Evolutionary conservation across 371 early-diverging fungal genomes (phyloP).

Genomic region (Chytridium lagenaria): DNA sequence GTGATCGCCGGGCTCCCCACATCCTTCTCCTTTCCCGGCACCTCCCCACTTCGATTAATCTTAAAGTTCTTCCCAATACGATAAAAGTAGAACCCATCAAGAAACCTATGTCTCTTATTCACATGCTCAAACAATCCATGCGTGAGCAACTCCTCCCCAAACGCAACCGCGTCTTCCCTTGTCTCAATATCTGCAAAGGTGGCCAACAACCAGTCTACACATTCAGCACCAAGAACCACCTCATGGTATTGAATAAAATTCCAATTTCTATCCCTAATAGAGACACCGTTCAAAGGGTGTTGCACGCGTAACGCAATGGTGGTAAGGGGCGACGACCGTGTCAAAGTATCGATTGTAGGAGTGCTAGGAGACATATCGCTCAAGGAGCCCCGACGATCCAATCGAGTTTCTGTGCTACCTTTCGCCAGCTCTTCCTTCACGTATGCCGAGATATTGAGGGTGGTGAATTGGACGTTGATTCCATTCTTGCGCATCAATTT

Average conservation of each 20-base stretch:
- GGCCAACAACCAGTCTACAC: conserved; percentile 88
- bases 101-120: conserved; percentile 70
- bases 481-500: neutral
- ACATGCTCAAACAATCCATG: conserved; percentile 82
- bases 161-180: conserved; percentile 81
- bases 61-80: conserved; percentile 52
- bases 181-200: conserved; percentile 80
- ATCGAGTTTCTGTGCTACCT: neutral
- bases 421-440: conserved; percentile 39
- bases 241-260: conserved; percentile 78
- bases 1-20: neutral
- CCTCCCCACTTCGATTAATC: neutral
- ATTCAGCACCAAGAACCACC: conserved; percentile 85
- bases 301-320: conserved; percentile 76
- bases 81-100: conserved; percentile 95
- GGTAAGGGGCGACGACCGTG: conserved; percentile 23
- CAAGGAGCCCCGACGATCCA: conserved; percentile 11
- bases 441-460: conserved; percentile 34
- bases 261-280: conserved; percentile 87
- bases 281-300: conserved; percentile 71
- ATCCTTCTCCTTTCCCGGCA: conserved; percentile 27
- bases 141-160: conserved; percentile 80
- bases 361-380: neutral
- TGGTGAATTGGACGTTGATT: conserved; percentile 44
- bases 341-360: conserved; percentile 19